Percentiles rank a stretch among this genome's conserved stretches.
phyloP scores from a whole-genome alignment of 805 yeast species.

The Candida gorgasii region DNA sequence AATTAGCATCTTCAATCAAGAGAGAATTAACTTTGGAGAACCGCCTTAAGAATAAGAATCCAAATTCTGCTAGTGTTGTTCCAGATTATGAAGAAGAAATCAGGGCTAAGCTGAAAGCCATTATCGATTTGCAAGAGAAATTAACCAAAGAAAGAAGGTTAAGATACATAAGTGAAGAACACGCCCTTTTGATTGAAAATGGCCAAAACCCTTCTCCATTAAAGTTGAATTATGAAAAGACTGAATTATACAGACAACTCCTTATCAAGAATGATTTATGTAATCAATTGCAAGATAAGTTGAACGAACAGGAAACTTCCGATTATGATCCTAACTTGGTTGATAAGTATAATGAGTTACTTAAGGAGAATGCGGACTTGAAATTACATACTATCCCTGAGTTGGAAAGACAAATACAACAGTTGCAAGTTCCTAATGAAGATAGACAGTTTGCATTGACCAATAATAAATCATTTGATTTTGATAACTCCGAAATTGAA shows the following conservation, averaged over 20 bases:
- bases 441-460: slow-evolving; percentile 13
- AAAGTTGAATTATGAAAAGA: slow-evolving; percentile 57
- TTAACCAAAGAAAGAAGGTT: slow-evolving; percentile 64
- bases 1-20: slow-evolving; percentile 68
- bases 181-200: slow-evolving; percentile 55
- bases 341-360: slow-evolving; percentile 40
- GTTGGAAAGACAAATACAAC: slow-evolving; percentile 34
- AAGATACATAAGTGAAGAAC: slow-evolving; percentile 71
- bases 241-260: slow-evolving; percentile 50
- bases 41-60: slow-evolving; percentile 25
- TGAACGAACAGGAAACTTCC: slow-evolving; percentile 35
- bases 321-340: slow-evolving; percentile 37
- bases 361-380: slow-evolving; percentile 42
- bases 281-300: slow-evolving; percentile 47
- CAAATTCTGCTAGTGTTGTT: background rate
- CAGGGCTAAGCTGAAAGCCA: slow-evolving; percentile 27
- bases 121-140: slow-evolving; percentile 55
- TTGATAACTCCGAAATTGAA: slow-evolving; percentile 11
- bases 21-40: slow-evolving; percentile 66
- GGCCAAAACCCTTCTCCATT: slow-evolving; percentile 54
- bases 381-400: slow-evolving; percentile 47
- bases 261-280: slow-evolving; percentile 49
- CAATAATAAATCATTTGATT: background rate
- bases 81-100: slow-evolving; percentile 49
- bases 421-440: slow-evolving; percentile 1